A percentile compares a stretch with the other conserved stretches of the same genome.
phyloP scores from a whole-genome alignment of 441 rosid species.

The Pelargonium cotyledonis region DNA sequence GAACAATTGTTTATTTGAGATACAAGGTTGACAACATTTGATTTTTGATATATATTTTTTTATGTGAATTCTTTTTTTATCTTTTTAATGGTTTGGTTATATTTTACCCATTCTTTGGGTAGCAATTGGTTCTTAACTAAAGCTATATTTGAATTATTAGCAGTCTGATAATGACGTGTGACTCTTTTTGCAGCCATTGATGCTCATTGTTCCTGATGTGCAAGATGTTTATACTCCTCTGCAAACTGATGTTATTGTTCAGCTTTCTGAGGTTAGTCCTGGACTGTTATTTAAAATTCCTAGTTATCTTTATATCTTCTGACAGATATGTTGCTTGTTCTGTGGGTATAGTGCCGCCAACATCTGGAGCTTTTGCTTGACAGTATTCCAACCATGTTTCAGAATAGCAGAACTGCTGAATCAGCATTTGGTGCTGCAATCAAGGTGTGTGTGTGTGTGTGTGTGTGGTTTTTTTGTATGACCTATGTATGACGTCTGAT shows the following conservation, averaged over 20 bases:
- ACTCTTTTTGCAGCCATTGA: conserved; percentile 59
- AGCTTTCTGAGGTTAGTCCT: conserved; percentile 63
- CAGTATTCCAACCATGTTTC: conserved; percentile 90
- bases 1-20: no score
- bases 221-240: conserved; percentile 85
- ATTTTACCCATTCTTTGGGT: not conserved
- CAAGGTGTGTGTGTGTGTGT: no score
- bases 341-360: conserved; percentile 71
- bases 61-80: not conserved
- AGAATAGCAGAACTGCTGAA: conserved; percentile 73
- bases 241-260: conserved; percentile 75
- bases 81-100: not conserved
- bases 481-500: not conserved
- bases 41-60: not conserved
- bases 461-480: no score
- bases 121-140: not conserved
- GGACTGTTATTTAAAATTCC: conserved; percentile 4
- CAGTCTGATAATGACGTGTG: conserved; percentile 22
- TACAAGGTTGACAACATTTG: not conserved
- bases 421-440: conserved; percentile 97
- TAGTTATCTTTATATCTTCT: not conserved
- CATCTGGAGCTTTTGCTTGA: conserved; percentile 92
- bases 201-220: conserved; percentile 80
- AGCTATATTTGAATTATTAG: not conserved
- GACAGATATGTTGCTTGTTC: conserved; percentile 16